Conservation (phyloP, 768 basidiomycete species). For the Suillus bovinus region DNA sequence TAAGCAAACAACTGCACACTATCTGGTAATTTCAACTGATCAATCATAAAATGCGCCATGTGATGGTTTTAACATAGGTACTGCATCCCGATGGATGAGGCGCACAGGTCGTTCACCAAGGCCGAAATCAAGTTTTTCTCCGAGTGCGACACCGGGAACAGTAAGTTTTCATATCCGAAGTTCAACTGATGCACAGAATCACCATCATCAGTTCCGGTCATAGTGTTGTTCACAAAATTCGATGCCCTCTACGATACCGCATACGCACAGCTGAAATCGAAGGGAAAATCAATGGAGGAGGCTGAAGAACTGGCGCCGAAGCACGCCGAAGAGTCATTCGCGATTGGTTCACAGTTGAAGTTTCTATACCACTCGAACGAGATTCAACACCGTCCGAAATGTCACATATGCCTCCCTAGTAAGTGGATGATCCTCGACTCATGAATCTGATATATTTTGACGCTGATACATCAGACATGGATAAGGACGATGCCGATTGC, state of each 20-base stretch:
- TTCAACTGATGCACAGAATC: neutral
- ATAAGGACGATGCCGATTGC: neutral
- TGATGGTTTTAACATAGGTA: slow-evolving; percentile 30
- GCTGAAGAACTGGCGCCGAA: neutral
- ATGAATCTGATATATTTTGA: neutral
- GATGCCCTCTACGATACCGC: slow-evolving; percentile 29
- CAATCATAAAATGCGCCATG: neutral
- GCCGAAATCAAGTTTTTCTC: neutral
- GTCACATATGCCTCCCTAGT: neutral
- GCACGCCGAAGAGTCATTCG: neutral
- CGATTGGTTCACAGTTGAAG: neutral
- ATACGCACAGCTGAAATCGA: slow-evolving; percentile 15
- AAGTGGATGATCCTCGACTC: neutral
- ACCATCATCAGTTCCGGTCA: slow-evolving; percentile 35
- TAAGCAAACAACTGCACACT: slow-evolving; percentile 36
- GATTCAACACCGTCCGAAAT: neutral
- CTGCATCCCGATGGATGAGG: slow-evolving; percentile 34
- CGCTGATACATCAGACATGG: neutral
- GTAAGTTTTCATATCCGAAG: neutral
- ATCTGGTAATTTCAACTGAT: slow-evolving; percentile 34
- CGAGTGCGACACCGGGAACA: neutral
- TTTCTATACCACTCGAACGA: neutral
- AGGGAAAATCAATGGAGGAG: slow-evolving; percentile 4
- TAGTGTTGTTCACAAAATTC: slow-evolving; percentile 41
- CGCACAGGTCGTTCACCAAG: neutral